Evolutionary conservation across 2,329 filamentous ascomycete genomes (phyloP).

Genomic region (Arthrobotrys conoides): DNA sequence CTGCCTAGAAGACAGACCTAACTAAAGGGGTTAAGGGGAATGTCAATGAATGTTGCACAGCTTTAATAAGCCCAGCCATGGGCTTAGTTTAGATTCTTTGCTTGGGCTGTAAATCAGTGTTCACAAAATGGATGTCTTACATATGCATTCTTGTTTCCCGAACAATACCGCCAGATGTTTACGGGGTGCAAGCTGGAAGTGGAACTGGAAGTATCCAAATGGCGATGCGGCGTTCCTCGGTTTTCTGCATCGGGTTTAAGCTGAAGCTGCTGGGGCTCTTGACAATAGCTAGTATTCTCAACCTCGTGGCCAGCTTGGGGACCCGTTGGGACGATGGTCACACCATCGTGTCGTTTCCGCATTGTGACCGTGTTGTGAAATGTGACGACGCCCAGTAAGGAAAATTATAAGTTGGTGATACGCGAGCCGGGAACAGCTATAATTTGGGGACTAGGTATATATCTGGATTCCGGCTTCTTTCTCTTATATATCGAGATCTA

Average conservation of each 20-base stretch:
- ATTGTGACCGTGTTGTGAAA: slow-evolving; percentile 29
- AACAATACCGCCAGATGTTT: slow-evolving; percentile 38
- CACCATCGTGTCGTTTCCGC: slow-evolving; percentile 45
- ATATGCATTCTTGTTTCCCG: slow-evolving; percentile 28
- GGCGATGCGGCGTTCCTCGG: slow-evolving; percentile 16
- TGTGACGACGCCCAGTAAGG: not conserved
- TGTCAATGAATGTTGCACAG: slow-evolving; percentile 19
- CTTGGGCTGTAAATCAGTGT: not conserved
- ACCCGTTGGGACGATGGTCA: slow-evolving; percentile 22
- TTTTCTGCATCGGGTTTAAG: slow-evolving; percentile 34
- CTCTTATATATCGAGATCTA: slow-evolving; percentile 15
- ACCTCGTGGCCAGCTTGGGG: slow-evolving; percentile 20
- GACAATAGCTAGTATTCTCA: slow-evolving; percentile 2
- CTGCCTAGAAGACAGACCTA: slow-evolving; percentile 27
- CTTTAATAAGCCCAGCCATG: slow-evolving; percentile 3
- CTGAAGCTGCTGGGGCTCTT: slow-evolving; percentile 13
- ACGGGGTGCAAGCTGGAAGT: slow-evolving; percentile 11
- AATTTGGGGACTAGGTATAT: slow-evolving; percentile 11
- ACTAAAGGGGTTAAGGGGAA: slow-evolving; percentile 28
- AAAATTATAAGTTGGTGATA: slow-evolving; percentile 25
- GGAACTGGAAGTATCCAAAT: slow-evolving; percentile 8
- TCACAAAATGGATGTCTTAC: slow-evolving; percentile 22
- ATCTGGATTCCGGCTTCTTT: slow-evolving; percentile 20
- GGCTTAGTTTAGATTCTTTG: not conserved
- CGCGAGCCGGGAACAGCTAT: slow-evolving; percentile 26